Base-by-base conservation (phyloP, 148 eudicot species). In the Rhododendron molle region DNA sequence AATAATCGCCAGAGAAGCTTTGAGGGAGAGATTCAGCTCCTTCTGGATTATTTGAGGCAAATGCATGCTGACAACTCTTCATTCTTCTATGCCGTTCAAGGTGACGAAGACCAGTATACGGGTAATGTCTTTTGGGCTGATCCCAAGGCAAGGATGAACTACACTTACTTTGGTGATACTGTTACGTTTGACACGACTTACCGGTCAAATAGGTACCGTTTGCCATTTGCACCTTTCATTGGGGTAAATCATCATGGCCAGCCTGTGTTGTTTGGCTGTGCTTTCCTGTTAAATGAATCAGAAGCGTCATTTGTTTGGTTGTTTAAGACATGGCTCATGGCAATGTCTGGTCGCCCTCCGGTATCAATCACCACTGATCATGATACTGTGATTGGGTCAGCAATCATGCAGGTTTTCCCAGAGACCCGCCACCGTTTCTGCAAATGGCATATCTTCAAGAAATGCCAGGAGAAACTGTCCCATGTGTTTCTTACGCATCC, bases 101-200 rank as follows among this genome's bases (percentile, higher is more conserved):
- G 92, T 4, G 92, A 90, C 30, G 94, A 92, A 85, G 91, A 88
- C 58, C 90, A 88, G 87, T 83, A 26, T 73, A 89, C 86, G 5
- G 90, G 92, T 50, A 92, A 92, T 73, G 91, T 92, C 56, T 92
- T 92, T 78, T 92, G 94, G 94, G 94, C 91, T 77, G 92, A 92
- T 78, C 85, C 92, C 14, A 92, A 90, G 89, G 88, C 94, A 30
- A 87, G 90, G 85, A 69, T 86, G 21, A 89, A 90, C 82, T 92
- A 90, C 78, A 87, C 86, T 60, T 88, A 90, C 76, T 92, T 92
- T 87, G 94, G 94, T 71, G 94, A 92, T 86, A 92, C 94, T 10
- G 92, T 92, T 47, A 92, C 92, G 0, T 90, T 92, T 38, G 94
- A 92, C 83, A 92, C 94, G 1, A 92, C 94, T 50, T 92, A 92